Evolutionary conservation across 2,329 filamentous ascomycete species (phyloP).

Genomic region (Fusarium proliferatum): DNA sequence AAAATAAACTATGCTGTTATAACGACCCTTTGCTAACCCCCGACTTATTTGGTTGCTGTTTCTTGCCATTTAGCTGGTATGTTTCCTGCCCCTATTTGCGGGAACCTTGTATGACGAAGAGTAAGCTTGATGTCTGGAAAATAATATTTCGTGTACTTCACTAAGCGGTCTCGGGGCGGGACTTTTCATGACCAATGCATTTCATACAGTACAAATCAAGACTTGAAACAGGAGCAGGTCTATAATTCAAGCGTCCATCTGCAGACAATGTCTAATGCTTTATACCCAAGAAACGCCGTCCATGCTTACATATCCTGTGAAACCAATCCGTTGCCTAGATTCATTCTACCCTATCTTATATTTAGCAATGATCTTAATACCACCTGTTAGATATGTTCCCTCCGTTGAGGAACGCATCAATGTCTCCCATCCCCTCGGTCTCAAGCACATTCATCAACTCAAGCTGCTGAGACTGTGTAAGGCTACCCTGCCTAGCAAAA

Average conservation of each 20-base stretch:
- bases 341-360: conserved; percentile 12
- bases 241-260: conserved; percentile 20
- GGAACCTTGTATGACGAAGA: not conserved
- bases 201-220: conserved; percentile 7
- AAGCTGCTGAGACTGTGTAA: conserved; percentile 83
- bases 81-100: not conserved
- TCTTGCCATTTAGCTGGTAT: not conserved
- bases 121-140: not conserved
- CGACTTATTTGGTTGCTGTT: not conserved
- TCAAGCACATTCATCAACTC: conserved; percentile 86
- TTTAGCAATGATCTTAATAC: conserved; percentile 41
- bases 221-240: conserved; percentile 13
- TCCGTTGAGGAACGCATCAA: conserved; percentile 68
- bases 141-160: not conserved
- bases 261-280: conserved; percentile 32
- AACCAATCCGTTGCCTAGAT: conserved; percentile 7
- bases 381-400: conserved; percentile 47
- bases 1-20: not conserved
- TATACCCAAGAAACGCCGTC: conserved; percentile 27
- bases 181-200: not conserved
- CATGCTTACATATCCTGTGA: conserved; percentile 5
- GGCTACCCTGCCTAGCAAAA: conserved; percentile 70
- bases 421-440: conserved; percentile 71
- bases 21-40: not conserved
- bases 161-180: not conserved